Conservation (phyloP, 2,329 filamentous ascomycete genomes). For the Cercospora sp. region DNA sequence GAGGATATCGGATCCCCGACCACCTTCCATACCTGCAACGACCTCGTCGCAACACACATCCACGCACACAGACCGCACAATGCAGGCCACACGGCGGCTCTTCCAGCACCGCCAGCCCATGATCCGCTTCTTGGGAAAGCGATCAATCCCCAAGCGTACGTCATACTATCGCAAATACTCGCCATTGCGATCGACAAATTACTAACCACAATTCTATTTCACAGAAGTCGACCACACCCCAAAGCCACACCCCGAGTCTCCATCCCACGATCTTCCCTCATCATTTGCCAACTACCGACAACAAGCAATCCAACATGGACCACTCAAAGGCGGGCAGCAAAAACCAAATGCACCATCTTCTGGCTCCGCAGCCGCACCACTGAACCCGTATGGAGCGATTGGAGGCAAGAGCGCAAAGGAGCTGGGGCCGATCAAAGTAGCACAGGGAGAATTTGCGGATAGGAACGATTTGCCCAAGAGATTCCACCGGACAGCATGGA, state of each 20-base stretch:
- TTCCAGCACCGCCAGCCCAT: conserved; percentile 51
- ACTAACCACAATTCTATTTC: neutral
- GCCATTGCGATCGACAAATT: neutral
- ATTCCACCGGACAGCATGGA: conserved; percentile 75
- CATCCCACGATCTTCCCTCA: conserved; percentile 63
- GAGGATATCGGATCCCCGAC: neutral
- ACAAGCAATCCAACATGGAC: conserved; percentile 75
- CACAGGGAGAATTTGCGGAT: conserved; percentile 79
- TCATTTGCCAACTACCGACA: conserved; percentile 76
- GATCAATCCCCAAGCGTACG: conserved; percentile 47
- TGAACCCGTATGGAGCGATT: conserved; percentile 41
- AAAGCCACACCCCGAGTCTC: conserved; percentile 70
- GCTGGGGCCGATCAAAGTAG: conserved; percentile 70
- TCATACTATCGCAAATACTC: conserved; percentile 5
- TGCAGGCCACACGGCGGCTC: conserved; percentile 50
- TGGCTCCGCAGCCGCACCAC: conserved; percentile 22
- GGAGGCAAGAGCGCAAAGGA: conserved; percentile 67
- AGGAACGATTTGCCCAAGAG: conserved; percentile 80
- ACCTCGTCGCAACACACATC: conserved; percentile 1
- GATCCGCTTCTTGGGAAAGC: conserved; percentile 55
- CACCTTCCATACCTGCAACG: neutral
- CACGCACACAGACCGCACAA: conserved; percentile 29
- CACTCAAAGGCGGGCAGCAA: conserved; percentile 50
- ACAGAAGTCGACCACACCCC: conserved; percentile 73
- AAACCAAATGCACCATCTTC: conserved; percentile 17